Evolutionary conservation across 331 rosid species (phyloP).

Genomic region (Dryas integrifolia): DNA sequence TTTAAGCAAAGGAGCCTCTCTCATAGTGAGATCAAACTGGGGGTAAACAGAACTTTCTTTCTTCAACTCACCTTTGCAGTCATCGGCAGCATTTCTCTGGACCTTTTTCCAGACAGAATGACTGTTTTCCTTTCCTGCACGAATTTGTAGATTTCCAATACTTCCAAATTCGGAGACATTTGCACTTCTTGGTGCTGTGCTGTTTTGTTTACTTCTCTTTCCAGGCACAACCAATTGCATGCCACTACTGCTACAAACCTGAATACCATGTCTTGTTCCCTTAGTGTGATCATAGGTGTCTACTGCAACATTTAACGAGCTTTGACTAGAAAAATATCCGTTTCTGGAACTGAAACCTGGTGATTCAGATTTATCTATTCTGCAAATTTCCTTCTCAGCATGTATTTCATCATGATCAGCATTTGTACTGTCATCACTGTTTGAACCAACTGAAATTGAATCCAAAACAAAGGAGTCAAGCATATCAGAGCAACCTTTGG

Average conservation of each 20-base stretch:
- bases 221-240: conserved; percentile 15
- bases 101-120: conserved; percentile 88
- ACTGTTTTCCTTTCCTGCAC: conserved; percentile 56
- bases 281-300: conserved; percentile 37
- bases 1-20: conserved; percentile 41
- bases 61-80: conserved; percentile 40
- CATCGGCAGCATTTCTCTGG: conserved; percentile 48
- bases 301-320: conserved; percentile 20
- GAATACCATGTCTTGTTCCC: conserved; percentile 35
- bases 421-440: conserved; percentile 36
- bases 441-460: conserved; percentile 42
- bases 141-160: conserved; percentile 39
- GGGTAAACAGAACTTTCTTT: conserved; percentile 39
- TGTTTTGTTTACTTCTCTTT: conserved; percentile 56
- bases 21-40: conserved; percentile 29
- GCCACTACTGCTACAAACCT: conserved; percentile 32
- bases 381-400: conserved; percentile 33
- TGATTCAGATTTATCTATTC: conserved; percentile 26
- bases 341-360: conserved; percentile 33
- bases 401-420: conserved; percentile 32
- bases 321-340: conserved; percentile 33
- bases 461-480: conserved; percentile 43
- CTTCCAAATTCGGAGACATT: conserved; percentile 43
- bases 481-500: conserved; percentile 19
- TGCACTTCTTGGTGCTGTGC: conserved; percentile 37